These are phyloP conservation scores for Polygonum aviculare DNA, from an alignment of 148 eudicot species.

Conservation along the genomic window DNA sequence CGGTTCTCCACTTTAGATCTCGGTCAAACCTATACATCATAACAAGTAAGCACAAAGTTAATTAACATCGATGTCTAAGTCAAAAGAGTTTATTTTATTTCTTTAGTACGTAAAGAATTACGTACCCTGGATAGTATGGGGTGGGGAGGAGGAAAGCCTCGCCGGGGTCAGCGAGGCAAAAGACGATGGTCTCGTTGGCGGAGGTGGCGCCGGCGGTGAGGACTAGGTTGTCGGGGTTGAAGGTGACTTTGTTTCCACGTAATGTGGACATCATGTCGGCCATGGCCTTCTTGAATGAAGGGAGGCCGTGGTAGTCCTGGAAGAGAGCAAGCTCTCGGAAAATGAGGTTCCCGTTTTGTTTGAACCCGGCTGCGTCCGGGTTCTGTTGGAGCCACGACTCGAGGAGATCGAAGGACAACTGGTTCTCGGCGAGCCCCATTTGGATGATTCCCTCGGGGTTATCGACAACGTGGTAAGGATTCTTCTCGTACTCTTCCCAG, in stretches of 20 bases:
- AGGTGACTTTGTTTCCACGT: constrained; percentile 8
- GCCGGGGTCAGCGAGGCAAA: constrained; percentile 20
- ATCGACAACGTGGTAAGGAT: constrained; percentile 33
- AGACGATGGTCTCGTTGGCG: constrained; percentile 17
- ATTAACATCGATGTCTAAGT: not conserved
- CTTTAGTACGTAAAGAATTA: not conserved
- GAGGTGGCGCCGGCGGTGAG: constrained; percentile 22
- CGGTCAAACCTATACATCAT: constrained; percentile 15
- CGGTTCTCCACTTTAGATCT: constrained; percentile 22
- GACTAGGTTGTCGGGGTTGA: constrained; percentile 16
- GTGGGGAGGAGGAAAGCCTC: constrained; percentile 19
- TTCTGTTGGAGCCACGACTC: constrained; percentile 55
- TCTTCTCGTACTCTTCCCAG: constrained; percentile 71
- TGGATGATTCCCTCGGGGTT: constrained; percentile 68
- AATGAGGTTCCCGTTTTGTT: constrained; percentile 36
- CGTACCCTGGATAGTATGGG: constrained; percentile 20
- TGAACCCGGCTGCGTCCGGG: constrained; percentile 49
- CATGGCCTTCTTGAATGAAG: constrained; percentile 56
- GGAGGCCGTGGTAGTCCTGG: constrained; percentile 79
- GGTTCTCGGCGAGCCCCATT: constrained; percentile 81
- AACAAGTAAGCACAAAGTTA: not conserved
- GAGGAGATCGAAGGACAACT: constrained; percentile 65
- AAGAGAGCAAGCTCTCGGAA: constrained; percentile 72
- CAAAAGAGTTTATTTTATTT: not conserved
- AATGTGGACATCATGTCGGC: constrained; percentile 47